Conservation (phyloP, 78 protist genomes). For the Dictyostelium discoideum region dicty_2.7 NC_007089.4:1815501-1816000, state of each 20-base stretch:
- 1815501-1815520: too few species aligned
- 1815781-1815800: slow-evolving; percentile 26
- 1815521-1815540: too few species aligned
- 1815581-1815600: slow-evolving; percentile 72
- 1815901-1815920: slow-evolving; percentile 87
- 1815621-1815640: slow-evolving; percentile 79
- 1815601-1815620: slow-evolving; percentile 78
- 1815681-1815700: slow-evolving; percentile 54
- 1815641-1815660: slow-evolving; percentile 63
- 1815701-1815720: slow-evolving; percentile 40
- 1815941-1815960: slow-evolving; percentile 94
- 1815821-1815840: slow-evolving; percentile 81
- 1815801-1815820: slow-evolving; percentile 82
- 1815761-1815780: slow-evolving; percentile 37
- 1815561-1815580: slow-evolving; percentile 8
- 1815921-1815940: slow-evolving; percentile 85
- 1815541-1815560: too few species aligned
- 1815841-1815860: slow-evolving; percentile 98
- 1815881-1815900: slow-evolving; percentile 95
- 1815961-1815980: slow-evolving; percentile 97
- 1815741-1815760: slow-evolving; percentile 39
- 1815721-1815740: slow-evolving; percentile 47
- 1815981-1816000: slow-evolving; percentile 89
- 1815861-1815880: slow-evolving; percentile 97
- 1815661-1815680: slow-evolving; percentile 48